phyloP scores from a whole-genome alignment of 495 filamentous ascomycete species.

The Echria macrotheca region DNA sequence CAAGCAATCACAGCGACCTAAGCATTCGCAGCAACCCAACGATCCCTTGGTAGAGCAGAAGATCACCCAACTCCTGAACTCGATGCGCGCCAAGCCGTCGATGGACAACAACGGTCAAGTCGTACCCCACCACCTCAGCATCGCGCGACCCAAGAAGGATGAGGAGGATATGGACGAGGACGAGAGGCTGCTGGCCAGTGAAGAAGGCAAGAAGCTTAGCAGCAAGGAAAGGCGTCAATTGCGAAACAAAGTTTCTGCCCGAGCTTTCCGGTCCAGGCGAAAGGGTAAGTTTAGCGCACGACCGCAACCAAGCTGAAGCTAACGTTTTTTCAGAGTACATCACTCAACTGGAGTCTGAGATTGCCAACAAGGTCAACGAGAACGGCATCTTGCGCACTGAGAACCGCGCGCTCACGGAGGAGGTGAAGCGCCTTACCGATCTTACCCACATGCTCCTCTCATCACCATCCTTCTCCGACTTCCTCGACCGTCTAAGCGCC shows the following conservation, averaged over 20 bases:
- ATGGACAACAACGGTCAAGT: slow-evolving; percentile 43
- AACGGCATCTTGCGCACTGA: slow-evolving; percentile 63
- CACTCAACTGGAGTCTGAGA: slow-evolving; percentile 78
- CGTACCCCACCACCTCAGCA: slow-evolving; percentile 49
- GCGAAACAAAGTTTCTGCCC: slow-evolving; percentile 95
- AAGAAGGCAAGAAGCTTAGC: slow-evolving; percentile 94
- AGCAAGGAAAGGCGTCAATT: slow-evolving; percentile 92
- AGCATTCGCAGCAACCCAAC: slow-evolving; percentile 43
- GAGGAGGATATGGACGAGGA: slow-evolving; percentile 99
- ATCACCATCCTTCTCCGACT: slow-evolving; percentile 79
- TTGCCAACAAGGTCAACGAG: slow-evolving; percentile 66
- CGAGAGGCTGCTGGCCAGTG: slow-evolving; percentile 83
- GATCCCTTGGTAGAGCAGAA: slow-evolving; percentile 77
- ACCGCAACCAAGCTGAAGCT: slow-evolving; percentile 28
- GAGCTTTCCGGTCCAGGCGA: slow-evolving; percentile 89
- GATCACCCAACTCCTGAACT: slow-evolving; percentile 76
- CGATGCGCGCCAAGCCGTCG: slow-evolving; percentile 65
- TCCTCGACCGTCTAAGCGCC: slow-evolving; percentile 66
- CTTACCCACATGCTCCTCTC: slow-evolving; percentile 77
- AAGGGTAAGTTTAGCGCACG: slow-evolving; percentile 65
- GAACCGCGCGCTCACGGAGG: slow-evolving; percentile 68
- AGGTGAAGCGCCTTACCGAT: slow-evolving; percentile 72
- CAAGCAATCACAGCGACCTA: slow-evolving; percentile 34
- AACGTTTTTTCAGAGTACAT: slow-evolving; percentile 79
- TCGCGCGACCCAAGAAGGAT: slow-evolving; percentile 63